Base-by-base conservation (phyloP, 1,284 basidiomycete genomes). In the Grifola frondosa region DNA sequence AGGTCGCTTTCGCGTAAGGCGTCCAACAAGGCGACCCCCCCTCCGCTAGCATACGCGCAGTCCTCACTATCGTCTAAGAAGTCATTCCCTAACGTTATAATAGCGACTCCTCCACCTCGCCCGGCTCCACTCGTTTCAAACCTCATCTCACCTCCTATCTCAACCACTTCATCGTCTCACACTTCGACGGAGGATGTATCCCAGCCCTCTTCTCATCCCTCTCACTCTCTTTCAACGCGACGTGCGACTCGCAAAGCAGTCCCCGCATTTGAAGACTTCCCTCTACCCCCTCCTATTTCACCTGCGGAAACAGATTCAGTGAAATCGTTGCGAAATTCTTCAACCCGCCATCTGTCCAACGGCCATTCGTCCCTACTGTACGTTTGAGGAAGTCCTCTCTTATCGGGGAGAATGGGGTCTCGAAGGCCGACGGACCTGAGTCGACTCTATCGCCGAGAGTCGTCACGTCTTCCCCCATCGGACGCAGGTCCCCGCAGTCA, bases 41-140 rank as follows among this genome's bases (percentile, higher is more conserved):
- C 59, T 6, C 59, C 60, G 20, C 57, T 59, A 4, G 40, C 61
- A 15, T 61, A 48, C 46, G 53, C 49, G 30, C 49, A 29, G n/a
- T 43, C 48, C 11, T 56, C 58, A 9, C 36, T 58, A 21, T 37
- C 50, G 6, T 47, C 50, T 19, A 59, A 57, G 44, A 49, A 54
- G 34, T 58, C 56, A 9, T 52, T 55, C 35, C 60, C 61, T 16
- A 57, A 49, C 41, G 62, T 66, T 17, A 51, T 63, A 28, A 54
- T 65, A 25, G 59, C 54, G 23, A 62, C 62, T 1, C 60, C 59
- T 8, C 58, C 62, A 16, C 62, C 61, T 8, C 59, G 55, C 8
- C 56, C 48, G 10, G 31, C 22, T 42, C 22, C 40, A 39, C 22
- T 36, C 30, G 4, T 44, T 33, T 19, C 44, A 31, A 26, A 43